A percentile compares a stretch with the other conserved stretches of the same genome.
These are phyloP conservation scores for Cordyceps javanica DNA, from an alignment of 2,329 filamentous ascomycete species.

Conservation along the genomic window DNA sequence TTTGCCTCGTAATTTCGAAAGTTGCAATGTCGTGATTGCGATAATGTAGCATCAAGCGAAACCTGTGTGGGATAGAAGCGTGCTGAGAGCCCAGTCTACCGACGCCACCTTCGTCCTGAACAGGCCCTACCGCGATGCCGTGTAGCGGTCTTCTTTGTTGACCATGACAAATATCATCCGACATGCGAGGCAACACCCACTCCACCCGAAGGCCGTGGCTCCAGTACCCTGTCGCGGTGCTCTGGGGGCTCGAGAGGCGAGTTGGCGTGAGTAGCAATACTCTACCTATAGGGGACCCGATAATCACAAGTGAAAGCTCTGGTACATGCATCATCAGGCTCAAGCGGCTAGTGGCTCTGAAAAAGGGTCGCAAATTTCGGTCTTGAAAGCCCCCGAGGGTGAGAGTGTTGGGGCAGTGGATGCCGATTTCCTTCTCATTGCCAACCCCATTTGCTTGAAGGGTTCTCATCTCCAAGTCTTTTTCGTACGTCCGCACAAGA, in stretches of 20 bases:
- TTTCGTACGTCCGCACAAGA: conserved; percentile 43
- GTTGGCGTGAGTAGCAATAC: conserved; percentile 57
- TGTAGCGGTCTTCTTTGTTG: conserved; percentile 49
- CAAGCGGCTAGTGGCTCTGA: conserved; percentile 34
- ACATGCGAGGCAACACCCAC: conserved; percentile 40
- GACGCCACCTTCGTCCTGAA: conserved; percentile 40
- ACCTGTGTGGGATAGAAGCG: conserved; percentile 39
- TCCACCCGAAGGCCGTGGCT: conserved; percentile 48
- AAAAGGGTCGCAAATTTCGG: conserved; percentile 19
- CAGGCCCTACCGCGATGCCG: conserved; percentile 61
- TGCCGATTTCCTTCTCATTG: conserved; percentile 22
- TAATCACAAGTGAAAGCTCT: conserved; percentile 62
- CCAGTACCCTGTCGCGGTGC: conserved; percentile 20
- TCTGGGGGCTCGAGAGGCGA: conserved; percentile 21
- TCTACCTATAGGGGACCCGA: conserved; percentile 61
- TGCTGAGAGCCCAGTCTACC: conserved; percentile 18
- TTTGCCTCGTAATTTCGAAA: conserved; percentile 55
- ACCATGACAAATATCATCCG: conserved; percentile 38
- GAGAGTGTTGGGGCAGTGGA: conserved; percentile 26
- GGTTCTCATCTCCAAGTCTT: conserved; percentile 41
- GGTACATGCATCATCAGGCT: conserved; percentile 61
- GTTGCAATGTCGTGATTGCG: conserved; percentile 62
- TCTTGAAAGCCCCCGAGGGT: conserved; percentile 21
- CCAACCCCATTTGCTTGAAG: conserved; percentile 18
- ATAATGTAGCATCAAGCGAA: conserved; percentile 66